Evolutionary conservation across 2,329 filamentous ascomycete genomes (phyloP).

Genomic region (Aureobasidium sp.): DNA sequence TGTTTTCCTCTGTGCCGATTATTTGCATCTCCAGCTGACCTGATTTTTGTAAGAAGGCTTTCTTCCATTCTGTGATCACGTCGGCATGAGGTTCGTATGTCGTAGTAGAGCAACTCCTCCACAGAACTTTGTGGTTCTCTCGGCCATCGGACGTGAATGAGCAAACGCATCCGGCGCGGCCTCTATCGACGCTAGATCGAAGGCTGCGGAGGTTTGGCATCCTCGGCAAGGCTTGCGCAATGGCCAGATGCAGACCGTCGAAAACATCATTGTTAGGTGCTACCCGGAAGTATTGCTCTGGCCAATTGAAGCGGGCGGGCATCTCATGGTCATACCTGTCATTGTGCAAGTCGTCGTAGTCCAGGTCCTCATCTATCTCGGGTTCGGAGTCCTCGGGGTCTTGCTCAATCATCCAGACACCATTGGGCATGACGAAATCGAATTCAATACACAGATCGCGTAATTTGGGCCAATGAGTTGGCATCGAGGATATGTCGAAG

Average conservation of each 20-base stretch:
- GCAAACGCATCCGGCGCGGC: neutral
- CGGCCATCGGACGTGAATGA: neutral
- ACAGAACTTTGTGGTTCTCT: neutral
- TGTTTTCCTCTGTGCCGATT: neutral
- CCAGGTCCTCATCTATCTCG: neutral
- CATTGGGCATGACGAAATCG: neutral
- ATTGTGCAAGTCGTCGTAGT: neutral
- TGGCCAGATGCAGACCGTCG: neutral
- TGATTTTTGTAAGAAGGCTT: neutral
- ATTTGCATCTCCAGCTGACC: neutral
- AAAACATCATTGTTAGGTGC: neutral
- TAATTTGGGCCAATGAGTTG: neutral
- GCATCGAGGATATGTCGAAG: neutral
- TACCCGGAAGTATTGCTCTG: neutral
- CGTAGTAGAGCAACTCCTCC: neutral
- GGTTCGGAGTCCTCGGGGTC: neutral
- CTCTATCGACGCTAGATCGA: neutral
- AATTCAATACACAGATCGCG: neutral
- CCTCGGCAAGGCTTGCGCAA: neutral
- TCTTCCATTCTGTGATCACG: neutral
- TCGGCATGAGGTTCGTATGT: neutral
- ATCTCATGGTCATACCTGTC: neutral
- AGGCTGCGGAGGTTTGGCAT: neutral
- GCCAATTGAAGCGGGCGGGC: neutral
- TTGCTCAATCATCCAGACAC: neutral